Base-by-base conservation (phyloP, 495 filamentous ascomycete genomes). In the Xylaria scruposa region DNA sequence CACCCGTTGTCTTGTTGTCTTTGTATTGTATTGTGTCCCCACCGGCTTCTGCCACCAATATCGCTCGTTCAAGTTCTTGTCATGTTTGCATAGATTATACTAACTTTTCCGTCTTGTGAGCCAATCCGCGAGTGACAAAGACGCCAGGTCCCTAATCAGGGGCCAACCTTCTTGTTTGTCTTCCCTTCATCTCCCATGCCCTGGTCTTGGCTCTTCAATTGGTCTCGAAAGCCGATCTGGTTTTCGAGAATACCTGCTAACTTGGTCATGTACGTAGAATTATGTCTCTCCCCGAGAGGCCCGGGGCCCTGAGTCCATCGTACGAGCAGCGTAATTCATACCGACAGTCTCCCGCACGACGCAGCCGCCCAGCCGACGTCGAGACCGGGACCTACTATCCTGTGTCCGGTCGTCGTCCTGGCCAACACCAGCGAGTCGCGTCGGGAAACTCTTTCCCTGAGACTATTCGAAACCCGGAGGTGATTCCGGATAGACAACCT, bases 221-320 rank as follows among this genome's bases (percentile, higher is more conserved):
- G 59, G n/a, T 62, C 44, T 63, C n/a, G 26, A 15, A 19, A 40
- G 7, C 31, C 31, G 10, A 38, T 31, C 1, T 31, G 13, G 0
- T 19, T 59, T 24, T 17, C 21, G 19, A 33, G 8, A 24, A 36
- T 31, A 53, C 44, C 64, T 56, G 8, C 62, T 71, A 71, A 71
- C 51, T 49, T 24, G 36, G 24, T 42, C 44, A 19, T 15, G 33
- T 64, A 47, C 31, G 26, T 66, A 81, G 75, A 70, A 81, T 69
- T 73, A 93, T 93, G 91, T 91, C 91, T 79, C 84, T 91, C 71
- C 90, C 91, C 68, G 88, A 90, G 78, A 83, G 89, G 77, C 91
- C 91, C 24, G 85, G 85, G 69, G 85, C 83, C 68, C 83, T 85
- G 72, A 89, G 85, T 71, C 87, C 90, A 51, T 84, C 86, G 53